Percentiles rank a stretch among this genome's conserved stretches.
Conservation (phyloP, 192 early-diverging fungal genomes). For the Fimicolochytrium jonesii region DNA sequence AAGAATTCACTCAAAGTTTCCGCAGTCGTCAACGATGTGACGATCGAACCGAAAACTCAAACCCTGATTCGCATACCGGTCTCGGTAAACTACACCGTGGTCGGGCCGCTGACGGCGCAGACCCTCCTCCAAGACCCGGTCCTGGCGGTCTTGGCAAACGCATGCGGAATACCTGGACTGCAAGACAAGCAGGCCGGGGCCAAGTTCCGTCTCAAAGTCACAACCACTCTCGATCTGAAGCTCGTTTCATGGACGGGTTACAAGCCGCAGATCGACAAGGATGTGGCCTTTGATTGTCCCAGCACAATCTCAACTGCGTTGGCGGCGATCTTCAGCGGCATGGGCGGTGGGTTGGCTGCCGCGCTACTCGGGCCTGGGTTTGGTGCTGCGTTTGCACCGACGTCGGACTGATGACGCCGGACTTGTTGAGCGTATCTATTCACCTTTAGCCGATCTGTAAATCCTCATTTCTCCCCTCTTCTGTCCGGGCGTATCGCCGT, state of each 20-base stretch:
- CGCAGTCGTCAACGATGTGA: constrained; percentile 8
- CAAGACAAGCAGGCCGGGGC: neutral
- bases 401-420: too few relatives aligned
- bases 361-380: too few relatives aligned
- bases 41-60: neutral
- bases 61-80: constrained; percentile 7
- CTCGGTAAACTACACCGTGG: constrained; percentile 8
- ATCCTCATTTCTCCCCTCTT: too few relatives aligned
- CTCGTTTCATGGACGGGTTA: constrained; percentile 20
- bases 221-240: constrained; percentile 4
- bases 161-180: constrained; percentile 12
- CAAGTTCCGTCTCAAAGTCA: constrained; percentile 7
- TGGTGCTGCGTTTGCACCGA: too few relatives aligned
- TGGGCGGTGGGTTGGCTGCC: too few relatives aligned
- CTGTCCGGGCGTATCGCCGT: too few relatives aligned
- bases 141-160: neutral
- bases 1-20: neutral
- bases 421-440: too few relatives aligned
- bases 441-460: too few relatives aligned
- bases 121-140: constrained; percentile 5
- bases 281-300: constrained; percentile 20
- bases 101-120: neutral
- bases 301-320: neutral
- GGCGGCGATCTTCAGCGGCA: neutral
- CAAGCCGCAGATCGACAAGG: constrained; percentile 7